Evolutionary conservation across 768 basidiomycete species (phyloP), one percentile per base, ranked within the genome.

Genomic region (Mrakia gelida): DNA sequence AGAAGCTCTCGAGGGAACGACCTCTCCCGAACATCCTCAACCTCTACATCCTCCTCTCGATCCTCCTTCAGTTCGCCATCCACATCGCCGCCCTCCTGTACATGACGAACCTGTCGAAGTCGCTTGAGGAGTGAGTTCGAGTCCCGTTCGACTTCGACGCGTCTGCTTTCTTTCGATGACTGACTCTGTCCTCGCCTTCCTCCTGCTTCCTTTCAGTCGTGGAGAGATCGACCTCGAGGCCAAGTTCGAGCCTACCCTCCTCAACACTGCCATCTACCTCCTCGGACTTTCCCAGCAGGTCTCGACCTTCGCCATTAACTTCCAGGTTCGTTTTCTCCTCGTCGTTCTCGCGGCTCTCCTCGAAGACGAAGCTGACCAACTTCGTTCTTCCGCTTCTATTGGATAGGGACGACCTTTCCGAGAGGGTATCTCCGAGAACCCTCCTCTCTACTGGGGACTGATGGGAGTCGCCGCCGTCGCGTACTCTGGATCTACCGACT

Each of bases 221-320:
- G 94, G 92, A 2, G 86, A 87, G 2, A 92, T 98, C 79, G 95
- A 98, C 83, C 86, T 99, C 54, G 96, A 98, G 74, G 96, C 95
- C 75, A 95, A 97, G 83, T 99, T 97, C 81, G 93, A 94, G 83
- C 96, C 97, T 0, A 93, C 90, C 80, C 86, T 99, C 70, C 87
- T 99, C 78, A 99, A 98, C 87, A 96, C 95, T 3, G 94, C 95
- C 61, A 96, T 99, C 82, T 99, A 95, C 86, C 89, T 98, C 41
- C 88, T 99, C 73, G 92, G 95, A 74, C 88, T 98, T 54, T 95
- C 93, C 2, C 96, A 99, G 84, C 97, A 99, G 84, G 96, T 99
- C 2, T 98, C 96, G 10, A 98, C 97, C 0, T 98, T 99, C 82
- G 91, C 95, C 5, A 94, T 98, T 86, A 99, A 99, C 86, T 99